phyloP scores from a whole-genome alignment of 2,329 filamentous ascomycete genomes.

The Monosporascus sp. region DNA sequence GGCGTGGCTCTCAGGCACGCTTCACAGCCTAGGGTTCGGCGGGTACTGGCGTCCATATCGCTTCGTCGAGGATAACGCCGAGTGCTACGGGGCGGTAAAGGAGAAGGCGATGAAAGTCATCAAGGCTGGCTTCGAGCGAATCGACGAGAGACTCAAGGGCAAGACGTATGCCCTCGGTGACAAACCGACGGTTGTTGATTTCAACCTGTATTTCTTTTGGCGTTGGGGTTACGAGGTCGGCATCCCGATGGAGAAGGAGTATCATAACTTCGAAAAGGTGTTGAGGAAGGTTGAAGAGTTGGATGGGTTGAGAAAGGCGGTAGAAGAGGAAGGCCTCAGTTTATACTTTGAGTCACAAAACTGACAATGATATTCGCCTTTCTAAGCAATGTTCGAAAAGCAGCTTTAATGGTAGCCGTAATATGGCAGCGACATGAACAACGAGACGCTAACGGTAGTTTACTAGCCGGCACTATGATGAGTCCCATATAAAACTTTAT shows the following conservation, averaged over 20 bases:
- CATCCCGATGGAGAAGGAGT: constrained; percentile 9
- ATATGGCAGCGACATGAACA: no score
- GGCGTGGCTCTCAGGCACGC: constrained; percentile 25
- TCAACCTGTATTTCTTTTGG: constrained; percentile 18
- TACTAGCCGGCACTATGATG: no score
- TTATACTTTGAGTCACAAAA: neutral
- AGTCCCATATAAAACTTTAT: no score
- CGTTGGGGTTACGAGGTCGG: constrained; percentile 9
- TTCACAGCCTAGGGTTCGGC: constrained; percentile 26
- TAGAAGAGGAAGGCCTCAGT: neutral
- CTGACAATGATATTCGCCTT: neutral
- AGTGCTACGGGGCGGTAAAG: constrained; percentile 7
- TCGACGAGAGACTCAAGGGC: constrained; percentile 12
- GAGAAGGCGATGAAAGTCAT: constrained; percentile 9
- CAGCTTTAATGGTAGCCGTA: no score
- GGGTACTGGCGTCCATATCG: constrained; percentile 20
- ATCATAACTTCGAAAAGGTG: constrained; percentile 10
- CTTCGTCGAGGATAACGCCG: constrained; percentile 17
- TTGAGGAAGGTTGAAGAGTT: constrained; percentile 9
- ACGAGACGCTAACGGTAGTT: no score
- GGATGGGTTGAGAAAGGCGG: constrained; percentile 6
- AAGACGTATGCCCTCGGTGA: constrained; percentile 14
- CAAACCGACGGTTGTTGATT: constrained; percentile 16
- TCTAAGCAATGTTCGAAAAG: no score
- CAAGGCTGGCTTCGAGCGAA: constrained; percentile 8